Base-by-base conservation (phyloP, 805 yeast genomes). In the Myxozyma neglecta region DNA sequence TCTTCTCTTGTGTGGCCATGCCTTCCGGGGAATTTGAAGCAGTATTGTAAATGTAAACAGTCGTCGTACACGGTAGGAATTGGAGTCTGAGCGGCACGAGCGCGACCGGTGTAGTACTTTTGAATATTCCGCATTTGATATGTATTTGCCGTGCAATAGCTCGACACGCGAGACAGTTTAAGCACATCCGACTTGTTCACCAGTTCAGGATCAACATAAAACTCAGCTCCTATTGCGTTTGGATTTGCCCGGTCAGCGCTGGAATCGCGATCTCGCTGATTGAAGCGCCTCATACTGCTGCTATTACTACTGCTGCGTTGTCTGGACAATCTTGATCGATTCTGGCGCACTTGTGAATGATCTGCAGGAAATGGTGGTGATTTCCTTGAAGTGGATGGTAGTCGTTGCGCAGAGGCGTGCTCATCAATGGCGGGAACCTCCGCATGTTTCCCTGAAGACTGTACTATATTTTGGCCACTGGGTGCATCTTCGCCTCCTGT, bases 91-190 rank as follows among this genome's bases (percentile, higher is more conserved):
- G 90, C 87, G 70, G 70, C 67, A 54, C 73, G 74, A 51, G 69
- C 60, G 35, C 85, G 88, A 24, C 90, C 81, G 53, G 90, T 94
- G 70, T 87, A 86, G 92, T 97, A 93, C 70, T 93, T 79, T 52
- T 88, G 80, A 45, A 94, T 77, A 53, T 91, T 97, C 68, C 88
- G 84, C 96, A 94, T 89, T 67, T 84, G 85, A 71, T 92, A 94
- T 29, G 94, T 85, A 36, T 97, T 92, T 34, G 97, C 91, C 0
- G 98, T 93, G 75, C 98, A 93, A 72, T 91, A 94, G 2, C 97
- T 96, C 0, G 98, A 93, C 1, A 92, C 97, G 64, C 99, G 79
- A 2, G 99, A 98, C 59, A 94, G 80, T 64, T 90, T 76, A 39
- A 88, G 88, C 63, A 98, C 70, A 69, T 88, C 93, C 65, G 85